phyloP scores from a whole-genome alignment of 2,329 filamentous ascomycete genomes.

The Chrysoporthe puriensis region DNA sequence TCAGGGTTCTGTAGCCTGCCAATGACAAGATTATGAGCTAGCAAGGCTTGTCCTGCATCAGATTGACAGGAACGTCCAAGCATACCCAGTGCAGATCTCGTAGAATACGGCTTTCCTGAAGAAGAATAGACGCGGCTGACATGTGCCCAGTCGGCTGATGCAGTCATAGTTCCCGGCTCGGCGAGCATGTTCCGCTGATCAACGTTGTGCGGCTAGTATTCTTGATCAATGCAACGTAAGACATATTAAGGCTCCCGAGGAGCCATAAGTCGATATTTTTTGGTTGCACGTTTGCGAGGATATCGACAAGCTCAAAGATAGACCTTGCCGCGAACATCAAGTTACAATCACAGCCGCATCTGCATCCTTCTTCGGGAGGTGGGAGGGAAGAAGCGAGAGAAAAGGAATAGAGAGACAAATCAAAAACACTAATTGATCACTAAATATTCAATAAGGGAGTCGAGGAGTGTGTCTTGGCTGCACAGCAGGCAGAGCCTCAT shows the following conservation, averaged over 20 bases:
- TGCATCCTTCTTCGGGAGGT: no score
- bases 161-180: constrained; percentile 12
- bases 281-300: no score
- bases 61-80: constrained; percentile 11
- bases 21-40: neutral
- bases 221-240: no score
- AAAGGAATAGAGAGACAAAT: no score
- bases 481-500: neutral
- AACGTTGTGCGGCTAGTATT: neutral
- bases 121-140: constrained; percentile 12
- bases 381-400: no score
- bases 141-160: constrained; percentile 7
- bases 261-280: neutral
- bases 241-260: no score
- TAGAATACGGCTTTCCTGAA: constrained; percentile 8
- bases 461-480: no score
- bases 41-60: neutral
- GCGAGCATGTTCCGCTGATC: constrained; percentile 22
- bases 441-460: no score
- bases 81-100: constrained; percentile 1
- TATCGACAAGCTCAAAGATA: no score
- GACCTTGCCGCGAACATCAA: neutral
- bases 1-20: neutral
- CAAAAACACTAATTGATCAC: no score
- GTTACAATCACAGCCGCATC: no score